Evolutionary conservation across 768 basidiomycete genomes (phyloP).

Genomic region (Pleurotus tuber-regium): DNA sequence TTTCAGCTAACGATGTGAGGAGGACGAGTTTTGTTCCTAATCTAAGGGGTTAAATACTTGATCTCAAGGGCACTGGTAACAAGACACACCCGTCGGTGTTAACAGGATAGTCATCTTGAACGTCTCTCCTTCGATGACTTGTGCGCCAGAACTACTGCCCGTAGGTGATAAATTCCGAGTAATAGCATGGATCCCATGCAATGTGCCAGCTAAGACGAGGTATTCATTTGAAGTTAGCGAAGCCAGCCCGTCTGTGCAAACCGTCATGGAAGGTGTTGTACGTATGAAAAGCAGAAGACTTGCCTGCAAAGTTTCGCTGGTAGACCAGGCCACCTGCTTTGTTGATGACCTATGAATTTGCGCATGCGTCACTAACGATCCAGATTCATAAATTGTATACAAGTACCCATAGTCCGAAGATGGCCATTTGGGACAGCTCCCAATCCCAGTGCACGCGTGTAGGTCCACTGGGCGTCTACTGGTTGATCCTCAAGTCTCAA

Average conservation of each 20-base stretch:
- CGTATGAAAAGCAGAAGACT: conserved; percentile 15
- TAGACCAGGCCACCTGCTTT: conserved; percentile 98
- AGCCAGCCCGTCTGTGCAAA: conserved; percentile 83
- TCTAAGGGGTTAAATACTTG: neutral
- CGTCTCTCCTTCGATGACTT: conserved; percentile 93
- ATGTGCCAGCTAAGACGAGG: conserved; percentile 91
- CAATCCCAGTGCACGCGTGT: conserved; percentile 13
- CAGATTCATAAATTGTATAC: conserved; percentile 7
- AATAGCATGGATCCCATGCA: conserved; percentile 99
- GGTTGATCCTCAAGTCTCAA: too few species aligned
- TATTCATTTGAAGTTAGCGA: conserved; percentile 91
- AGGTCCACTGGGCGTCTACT: too few species aligned
- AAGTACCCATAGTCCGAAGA: conserved; percentile 80
- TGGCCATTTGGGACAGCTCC: conserved; percentile 51
- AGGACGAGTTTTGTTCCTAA: conserved; percentile 95
- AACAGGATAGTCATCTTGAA: conserved; percentile 94
- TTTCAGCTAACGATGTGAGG: conserved; percentile 76
- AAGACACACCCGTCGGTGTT: conserved; percentile 76
- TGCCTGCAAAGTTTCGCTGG: conserved; percentile 89
- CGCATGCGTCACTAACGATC: conserved; percentile 5
- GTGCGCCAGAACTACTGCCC: conserved; percentile 79
- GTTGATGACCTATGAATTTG: conserved; percentile 75
- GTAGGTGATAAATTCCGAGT: conserved; percentile 87
- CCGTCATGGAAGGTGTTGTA: conserved; percentile 5
- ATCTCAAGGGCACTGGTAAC: neutral